phyloP scores from a whole-genome alignment of 805 yeast species.

The Metschnikowia baotianmanensis region DNA sequence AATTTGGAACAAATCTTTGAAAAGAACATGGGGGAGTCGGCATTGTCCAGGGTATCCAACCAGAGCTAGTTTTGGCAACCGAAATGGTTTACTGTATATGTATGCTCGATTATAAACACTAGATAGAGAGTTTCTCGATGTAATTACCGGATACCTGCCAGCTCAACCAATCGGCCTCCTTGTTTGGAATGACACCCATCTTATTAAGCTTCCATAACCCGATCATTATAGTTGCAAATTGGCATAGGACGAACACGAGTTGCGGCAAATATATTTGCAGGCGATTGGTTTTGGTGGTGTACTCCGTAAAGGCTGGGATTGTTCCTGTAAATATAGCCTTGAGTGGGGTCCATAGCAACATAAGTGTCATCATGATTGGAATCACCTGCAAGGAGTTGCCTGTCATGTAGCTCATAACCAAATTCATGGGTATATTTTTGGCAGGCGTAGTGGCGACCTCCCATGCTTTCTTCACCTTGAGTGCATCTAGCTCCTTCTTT shows the following conservation, averaged over 20 bases:
- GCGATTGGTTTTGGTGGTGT: constrained; percentile 38
- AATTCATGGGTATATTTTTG: constrained; percentile 83
- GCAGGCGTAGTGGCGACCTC: constrained; percentile 80
- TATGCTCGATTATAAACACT: no score
- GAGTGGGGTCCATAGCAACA: constrained; percentile 76
- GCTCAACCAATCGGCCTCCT: constrained; percentile 85
- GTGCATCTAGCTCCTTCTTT: constrained; percentile 28
- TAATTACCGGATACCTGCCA: constrained; percentile 55
- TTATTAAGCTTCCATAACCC: constrained; percentile 82
- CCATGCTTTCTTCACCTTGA: constrained; percentile 73
- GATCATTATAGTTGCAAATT: constrained; percentile 57
- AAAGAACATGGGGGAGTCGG: constrained; percentile 26
- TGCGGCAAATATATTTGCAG: constrained; percentile 41
- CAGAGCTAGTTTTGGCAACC: not conserved
- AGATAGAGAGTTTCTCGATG: constrained; percentile 8
- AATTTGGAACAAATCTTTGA: constrained; percentile 82
- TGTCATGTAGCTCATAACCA: constrained; percentile 88
- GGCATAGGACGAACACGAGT: constrained; percentile 46
- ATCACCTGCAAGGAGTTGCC: constrained; percentile 88
- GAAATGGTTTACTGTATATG: no score
- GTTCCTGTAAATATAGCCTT: constrained; percentile 63
- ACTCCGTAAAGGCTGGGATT: constrained; percentile 50
- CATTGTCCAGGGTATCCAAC: constrained; percentile 15
- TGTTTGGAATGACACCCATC: constrained; percentile 91
- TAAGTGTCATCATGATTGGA: constrained; percentile 85